Evolutionary conservation across 352 stramenopile genomes (phyloP).

Genomic region (Phytopythium sindhum): DNA sequence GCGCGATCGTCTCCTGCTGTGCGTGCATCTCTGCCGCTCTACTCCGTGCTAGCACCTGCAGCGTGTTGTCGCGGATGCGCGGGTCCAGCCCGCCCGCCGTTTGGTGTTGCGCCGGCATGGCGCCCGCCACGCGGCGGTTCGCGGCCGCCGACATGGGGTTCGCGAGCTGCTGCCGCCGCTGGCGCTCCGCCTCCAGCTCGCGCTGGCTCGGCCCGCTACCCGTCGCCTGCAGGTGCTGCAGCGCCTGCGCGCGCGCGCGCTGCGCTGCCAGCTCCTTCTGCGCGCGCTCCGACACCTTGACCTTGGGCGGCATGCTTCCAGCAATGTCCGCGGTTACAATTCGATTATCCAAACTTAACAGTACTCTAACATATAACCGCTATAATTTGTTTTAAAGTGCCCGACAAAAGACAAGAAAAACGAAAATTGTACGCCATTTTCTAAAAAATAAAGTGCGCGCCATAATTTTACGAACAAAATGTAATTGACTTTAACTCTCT

Average conservation of each 20-base stretch:
- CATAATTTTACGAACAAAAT: too few relatives aligned
- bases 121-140: conserved; percentile 27
- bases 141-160: conserved; percentile 43
- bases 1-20: conserved; percentile 16
- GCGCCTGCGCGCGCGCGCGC: conserved; percentile 53
- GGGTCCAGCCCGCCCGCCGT: conserved; percentile 29
- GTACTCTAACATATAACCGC: background rate
- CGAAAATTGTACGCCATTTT: too few relatives aligned
- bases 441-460: too few relatives aligned
- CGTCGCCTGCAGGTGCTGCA: conserved; percentile 58
- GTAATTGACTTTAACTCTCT: too few relatives aligned
- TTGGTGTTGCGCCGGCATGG: conserved; percentile 4
- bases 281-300: conserved; percentile 29
- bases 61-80: conserved; percentile 70
- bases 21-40: conserved; percentile 44
- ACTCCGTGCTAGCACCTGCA: conserved; percentile 51
- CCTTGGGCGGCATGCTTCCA: conserved; percentile 29
- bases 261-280: conserved; percentile 62
- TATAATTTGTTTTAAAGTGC: too few relatives aligned
- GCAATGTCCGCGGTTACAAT: background rate
- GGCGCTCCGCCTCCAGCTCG: conserved; percentile 59
- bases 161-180: conserved; percentile 44
- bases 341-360: background rate
- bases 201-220: conserved; percentile 63
- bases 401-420: too few relatives aligned